Evolutionary conservation across 129 eudicot genomes (phyloP), one percentile per base, ranked within the genome.

Genomic region (Pseudognaphalium luteoalbum): DNA sequence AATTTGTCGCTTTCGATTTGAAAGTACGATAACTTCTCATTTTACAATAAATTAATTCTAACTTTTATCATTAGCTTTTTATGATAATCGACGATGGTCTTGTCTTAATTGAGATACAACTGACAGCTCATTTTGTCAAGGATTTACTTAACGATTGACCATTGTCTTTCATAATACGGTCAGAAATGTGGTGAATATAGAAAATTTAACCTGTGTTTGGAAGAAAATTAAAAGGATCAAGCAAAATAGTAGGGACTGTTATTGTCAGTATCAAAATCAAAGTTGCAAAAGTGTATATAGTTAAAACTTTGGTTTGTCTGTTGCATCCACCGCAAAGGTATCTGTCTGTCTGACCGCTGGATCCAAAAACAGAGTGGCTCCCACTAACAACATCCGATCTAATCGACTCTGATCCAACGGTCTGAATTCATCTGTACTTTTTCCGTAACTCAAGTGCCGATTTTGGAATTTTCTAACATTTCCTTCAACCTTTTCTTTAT

Each of bases 341-440:
- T 25, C 66, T 70, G 56, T 68, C 70, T 25, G 28, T 25, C 28
- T 69, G 70, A 62, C 77, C 35, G 44, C 67, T 65, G 64, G 78
- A 72, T 65, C 78, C 72, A 65, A 62, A 51, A 66, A 35, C 60
- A 65, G 61, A 42, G 73, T 72, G 78, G 78, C 21, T 72, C 78
- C 73, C 69, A 66, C 74, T 79, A 64, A 65, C 56, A 72, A 17
- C 77, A 65, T 54, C 20, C 21, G 58, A 58, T 57, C 57, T 16
- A 1, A 41, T 69, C 35, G 8, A 7, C 29, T 20, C 62, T 65
- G 67, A 73, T 65, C 79, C 30, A 58, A 73, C 79, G 83, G 74
- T 29, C 22, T 1, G 2, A 0, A 25, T 28, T 65, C 4, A 30
- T 29, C 6, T 57, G 33, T 14, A 78, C 72, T 15, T 44, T 69